Evolutionary conservation across 179 eudicot genomes (phyloP).

Genomic region (Silene coronaria): DNA sequence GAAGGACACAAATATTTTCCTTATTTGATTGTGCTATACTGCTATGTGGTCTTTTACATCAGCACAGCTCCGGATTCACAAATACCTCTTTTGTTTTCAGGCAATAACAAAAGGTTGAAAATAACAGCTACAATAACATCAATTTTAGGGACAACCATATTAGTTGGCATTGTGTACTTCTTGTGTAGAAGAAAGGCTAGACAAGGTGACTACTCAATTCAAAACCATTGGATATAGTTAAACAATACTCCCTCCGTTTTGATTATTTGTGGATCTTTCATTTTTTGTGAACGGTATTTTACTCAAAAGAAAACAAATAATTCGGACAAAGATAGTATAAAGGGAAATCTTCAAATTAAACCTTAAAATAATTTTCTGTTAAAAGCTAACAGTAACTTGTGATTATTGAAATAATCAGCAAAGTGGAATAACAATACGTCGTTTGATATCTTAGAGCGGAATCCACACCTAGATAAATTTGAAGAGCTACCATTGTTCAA

Average conservation of each 20-base stretch:
- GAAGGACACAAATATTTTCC: too few relatives aligned
- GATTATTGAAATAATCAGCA: neutral
- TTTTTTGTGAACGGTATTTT: too few relatives aligned
- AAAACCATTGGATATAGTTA: neutral
- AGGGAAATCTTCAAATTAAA: too few relatives aligned
- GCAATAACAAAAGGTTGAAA: neutral
- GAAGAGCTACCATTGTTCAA: conserved; percentile 25
- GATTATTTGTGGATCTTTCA: too few relatives aligned
- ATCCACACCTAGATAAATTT: neutral
- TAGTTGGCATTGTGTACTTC: neutral
- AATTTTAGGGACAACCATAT: neutral
- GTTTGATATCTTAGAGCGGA: neutral
- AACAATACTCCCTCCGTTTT: neutral
- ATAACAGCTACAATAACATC: neutral
- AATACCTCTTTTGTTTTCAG: neutral
- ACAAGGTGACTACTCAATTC: neutral
- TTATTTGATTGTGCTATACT: too few relatives aligned
- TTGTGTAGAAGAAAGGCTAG: neutral
- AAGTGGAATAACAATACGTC: neutral
- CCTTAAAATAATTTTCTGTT: too few relatives aligned
- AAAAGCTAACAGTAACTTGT: neutral
- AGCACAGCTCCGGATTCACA: too few relatives aligned
- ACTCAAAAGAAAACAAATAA: too few relatives aligned
- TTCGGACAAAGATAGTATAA: too few relatives aligned
- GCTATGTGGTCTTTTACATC: too few relatives aligned